Evolutionary conservation across 306 rosid species (phyloP).

Genomic region (Malus asiatica): DNA sequence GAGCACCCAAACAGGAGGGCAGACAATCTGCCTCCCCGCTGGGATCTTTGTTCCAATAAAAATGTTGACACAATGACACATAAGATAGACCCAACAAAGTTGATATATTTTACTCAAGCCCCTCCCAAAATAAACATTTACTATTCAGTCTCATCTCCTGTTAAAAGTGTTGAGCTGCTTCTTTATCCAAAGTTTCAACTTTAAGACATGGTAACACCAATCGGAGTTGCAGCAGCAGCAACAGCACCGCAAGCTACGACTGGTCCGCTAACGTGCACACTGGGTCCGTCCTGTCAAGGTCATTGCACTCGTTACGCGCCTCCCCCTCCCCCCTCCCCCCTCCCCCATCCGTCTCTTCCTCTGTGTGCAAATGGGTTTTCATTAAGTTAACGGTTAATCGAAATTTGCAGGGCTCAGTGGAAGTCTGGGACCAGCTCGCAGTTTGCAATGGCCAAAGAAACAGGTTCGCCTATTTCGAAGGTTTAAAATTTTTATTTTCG

Average conservation of each 20-base stretch:
- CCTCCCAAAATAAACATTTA: background rate
- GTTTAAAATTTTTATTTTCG: background rate
- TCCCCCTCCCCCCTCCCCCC: too few species aligned
- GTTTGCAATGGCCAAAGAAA: conserved; percentile 24
- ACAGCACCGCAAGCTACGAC: background rate
- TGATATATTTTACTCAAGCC: background rate
- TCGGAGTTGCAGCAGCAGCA: background rate
- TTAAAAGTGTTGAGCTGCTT: background rate
- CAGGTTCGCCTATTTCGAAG: conserved; percentile 24
- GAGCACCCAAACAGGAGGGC: too few species aligned
- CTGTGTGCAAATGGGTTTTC: background rate
- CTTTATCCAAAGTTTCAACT: background rate
- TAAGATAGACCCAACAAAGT: background rate
- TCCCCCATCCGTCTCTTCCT: background rate
- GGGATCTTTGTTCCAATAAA: too few species aligned
- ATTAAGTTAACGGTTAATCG: background rate
- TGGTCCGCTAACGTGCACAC: background rate
- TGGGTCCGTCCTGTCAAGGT: conserved; percentile 16
- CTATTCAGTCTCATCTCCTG: background rate
- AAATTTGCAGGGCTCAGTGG: conserved; percentile 16
- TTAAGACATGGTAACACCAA: background rate
- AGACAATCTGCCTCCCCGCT: too few species aligned
- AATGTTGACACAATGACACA: background rate
- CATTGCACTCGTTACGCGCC: background rate
- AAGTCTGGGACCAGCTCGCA: conserved; percentile 11